These are phyloP conservation scores for Epichloe aotearoae DNA, from an alignment of 2,329 filamentous ascomycete genomes.

Conservation along the genomic window DNA sequence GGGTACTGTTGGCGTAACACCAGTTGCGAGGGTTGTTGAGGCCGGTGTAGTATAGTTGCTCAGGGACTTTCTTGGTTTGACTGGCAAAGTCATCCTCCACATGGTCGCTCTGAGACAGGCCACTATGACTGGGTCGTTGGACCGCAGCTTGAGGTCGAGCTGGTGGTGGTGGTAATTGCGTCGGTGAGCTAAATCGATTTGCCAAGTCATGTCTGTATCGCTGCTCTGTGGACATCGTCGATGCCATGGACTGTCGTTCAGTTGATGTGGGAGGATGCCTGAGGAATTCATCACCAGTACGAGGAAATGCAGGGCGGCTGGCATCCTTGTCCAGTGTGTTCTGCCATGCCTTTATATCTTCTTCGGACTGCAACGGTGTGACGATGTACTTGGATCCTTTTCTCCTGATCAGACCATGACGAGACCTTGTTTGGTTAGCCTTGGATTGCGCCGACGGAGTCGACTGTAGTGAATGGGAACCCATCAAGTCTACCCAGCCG, in stretches of 20 bases:
- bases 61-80: conserved; percentile 24
- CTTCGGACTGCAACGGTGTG: conserved; percentile 64
- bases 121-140: conserved; percentile 64
- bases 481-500: conserved; percentile 77
- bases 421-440: conserved; percentile 8
- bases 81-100: conserved; percentile 21
- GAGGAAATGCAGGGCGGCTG: conserved; percentile 42
- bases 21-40: conserved; percentile 69
- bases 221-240: conserved; percentile 17
- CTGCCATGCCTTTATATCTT: conserved; percentile 73
- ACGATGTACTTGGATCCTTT: conserved; percentile 33
- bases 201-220: conserved; percentile 16
- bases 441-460: conserved; percentile 21
- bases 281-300: conserved; percentile 71
- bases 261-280: conserved; percentile 62
- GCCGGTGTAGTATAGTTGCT: conserved; percentile 42
- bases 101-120: conserved; percentile 38
- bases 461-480: conserved; percentile 45
- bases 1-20: conserved; percentile 85
- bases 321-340: conserved; percentile 58
- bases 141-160: conserved; percentile 55
- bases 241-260: conserved; percentile 46
- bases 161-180: conserved; percentile 43
- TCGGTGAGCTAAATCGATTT: conserved; percentile 27
- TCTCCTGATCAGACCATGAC: conserved; percentile 18